Conservation (phyloP, 345 rosid species). For the Balakata baccata region DNA sequence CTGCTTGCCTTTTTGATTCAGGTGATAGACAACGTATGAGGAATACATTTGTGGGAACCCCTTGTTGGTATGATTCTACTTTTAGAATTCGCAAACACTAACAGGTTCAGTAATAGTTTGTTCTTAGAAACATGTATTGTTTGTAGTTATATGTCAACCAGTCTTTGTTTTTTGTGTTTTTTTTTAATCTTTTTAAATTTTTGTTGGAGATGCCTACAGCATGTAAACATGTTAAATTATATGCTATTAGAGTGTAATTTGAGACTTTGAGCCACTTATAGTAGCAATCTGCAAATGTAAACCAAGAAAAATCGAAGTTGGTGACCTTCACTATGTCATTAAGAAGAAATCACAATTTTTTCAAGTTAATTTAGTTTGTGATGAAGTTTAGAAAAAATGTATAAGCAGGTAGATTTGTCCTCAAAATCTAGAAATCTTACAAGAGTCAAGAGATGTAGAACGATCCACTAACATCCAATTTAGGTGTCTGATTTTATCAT, state of each 20-base stretch:
- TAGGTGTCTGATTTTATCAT: not conserved
- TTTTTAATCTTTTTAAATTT: no score
- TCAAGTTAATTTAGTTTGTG: not conserved
- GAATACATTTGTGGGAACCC: constrained; percentile 99
- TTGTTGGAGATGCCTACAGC: no score
- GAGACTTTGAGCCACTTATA: not conserved
- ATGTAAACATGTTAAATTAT: not conserved
- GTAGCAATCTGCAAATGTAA: not conserved
- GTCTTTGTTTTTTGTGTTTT: not conserved
- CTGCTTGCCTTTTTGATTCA: constrained; percentile 96
- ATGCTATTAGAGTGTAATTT: not conserved
- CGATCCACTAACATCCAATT: not conserved
- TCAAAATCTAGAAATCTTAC: not conserved
- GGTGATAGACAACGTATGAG: constrained; percentile 97
- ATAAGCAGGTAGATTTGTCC: not conserved
- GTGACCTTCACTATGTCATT: not conserved
- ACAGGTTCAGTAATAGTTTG: not conserved
- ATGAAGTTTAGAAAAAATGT: not conserved
- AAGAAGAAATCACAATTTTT: not conserved
- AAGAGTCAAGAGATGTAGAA: not conserved
- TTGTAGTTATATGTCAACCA: not conserved
- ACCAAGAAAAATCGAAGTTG: not conserved
- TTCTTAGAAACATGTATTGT: not conserved
- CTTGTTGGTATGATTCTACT: constrained; percentile 72
- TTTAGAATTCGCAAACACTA: constrained; percentile 1